Evolutionary conservation across 345 rosid genomes (phyloP), one percentile per base, ranked within the genome.

Genomic region (Erodium maritimum): DNA sequence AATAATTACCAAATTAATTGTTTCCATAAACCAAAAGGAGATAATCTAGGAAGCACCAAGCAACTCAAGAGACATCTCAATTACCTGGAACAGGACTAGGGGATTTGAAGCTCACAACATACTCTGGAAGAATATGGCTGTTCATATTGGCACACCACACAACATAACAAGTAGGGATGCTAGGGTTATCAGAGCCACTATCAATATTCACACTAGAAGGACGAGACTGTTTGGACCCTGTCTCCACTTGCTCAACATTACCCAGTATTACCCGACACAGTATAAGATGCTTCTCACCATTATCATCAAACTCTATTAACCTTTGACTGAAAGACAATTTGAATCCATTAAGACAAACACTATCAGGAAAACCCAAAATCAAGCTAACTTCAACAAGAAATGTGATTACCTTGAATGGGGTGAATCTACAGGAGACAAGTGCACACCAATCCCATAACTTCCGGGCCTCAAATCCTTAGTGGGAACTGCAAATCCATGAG

Each of bases 231-330:
- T 60, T 45, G 50, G 81, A 77, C 50, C 82, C 82, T 13, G 51
- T 50, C 46, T 58, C 61, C 57, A 77, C 76, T 68, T 61, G 64
- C 69, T 82, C 84, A 1, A 68, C 61, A 33, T 74, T 75, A 16
- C 88, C 88, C 64, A 77, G 61, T 56, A 77, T 55, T 42, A 77
- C 73, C 22, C 74, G 79, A 57, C 88, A 73, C 13, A 75, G 55
- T 52, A 82, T 48, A 33, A 79, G 17, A 67, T 82, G 82, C 34
- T 73, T 79, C 65, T 72, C 65, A 8, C 79, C 77, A 63, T 71
- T 72, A 56, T 61, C 75, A 63, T 82, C 87, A 11, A 58, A 54
- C 67, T 70, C 80, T 0, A 63, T 57, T 21, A 70, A 50, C 33
- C 34, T 52, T 5, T 72, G 79, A 77, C 80, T 79, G 57, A 23